A percentile compares a stretch with the other conserved stretches of the same genome.
Evolutionary conservation across 129 eudicot species (phyloP).

Genomic region (Chrysanthemum makinoi): DNA sequence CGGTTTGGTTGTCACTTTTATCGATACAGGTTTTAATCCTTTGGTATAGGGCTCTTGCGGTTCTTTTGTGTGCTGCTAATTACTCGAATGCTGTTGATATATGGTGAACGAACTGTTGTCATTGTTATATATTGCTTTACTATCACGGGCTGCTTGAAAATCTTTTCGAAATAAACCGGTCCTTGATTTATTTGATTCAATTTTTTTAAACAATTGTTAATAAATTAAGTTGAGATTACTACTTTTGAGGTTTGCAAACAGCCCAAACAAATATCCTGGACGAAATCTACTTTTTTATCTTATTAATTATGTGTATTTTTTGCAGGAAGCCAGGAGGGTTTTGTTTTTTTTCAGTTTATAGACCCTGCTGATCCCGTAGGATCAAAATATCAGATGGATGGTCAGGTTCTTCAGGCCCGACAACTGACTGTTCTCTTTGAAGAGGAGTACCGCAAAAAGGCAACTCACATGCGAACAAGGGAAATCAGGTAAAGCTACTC

Average conservation of each 20-base stretch:
- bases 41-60: too few relatives aligned
- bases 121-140: constrained; percentile 7
- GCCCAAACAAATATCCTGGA: constrained; percentile 15
- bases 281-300: background rate
- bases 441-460: constrained; percentile 92
- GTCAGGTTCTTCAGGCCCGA: constrained; percentile 59
- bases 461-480: constrained; percentile 61
- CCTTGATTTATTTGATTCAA: background rate
- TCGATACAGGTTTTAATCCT: too few relatives aligned
- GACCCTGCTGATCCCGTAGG: constrained; percentile 83
- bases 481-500: constrained; percentile 42
- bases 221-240: background rate
- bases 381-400: constrained; percentile 83
- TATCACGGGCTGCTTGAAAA: constrained; percentile 31
- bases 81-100: too few relatives aligned
- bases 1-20: too few relatives aligned
- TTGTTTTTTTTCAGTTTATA: constrained; percentile 80
- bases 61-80: too few relatives aligned
- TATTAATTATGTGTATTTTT: background rate
- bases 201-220: background rate
- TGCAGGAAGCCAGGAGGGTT: constrained; percentile 82
- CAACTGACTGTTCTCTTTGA: constrained; percentile 87
- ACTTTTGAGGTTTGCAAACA: constrained; percentile 26
- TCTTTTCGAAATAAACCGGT: background rate
- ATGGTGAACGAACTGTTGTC: too few relatives aligned